Conservation (phyloP, 306 rosid species). For the Cicer judaicum region DNA sequence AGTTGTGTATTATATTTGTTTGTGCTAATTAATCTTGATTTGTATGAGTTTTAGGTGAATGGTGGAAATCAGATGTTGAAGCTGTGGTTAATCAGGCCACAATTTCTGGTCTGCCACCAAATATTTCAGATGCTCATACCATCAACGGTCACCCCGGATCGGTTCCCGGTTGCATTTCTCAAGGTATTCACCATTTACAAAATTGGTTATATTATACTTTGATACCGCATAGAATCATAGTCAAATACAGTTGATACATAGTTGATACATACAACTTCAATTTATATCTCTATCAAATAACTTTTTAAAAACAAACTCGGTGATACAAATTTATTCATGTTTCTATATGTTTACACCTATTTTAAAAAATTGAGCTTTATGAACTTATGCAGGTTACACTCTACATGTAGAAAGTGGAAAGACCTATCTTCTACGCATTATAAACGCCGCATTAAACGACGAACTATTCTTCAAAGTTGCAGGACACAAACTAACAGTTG, state of each 20-base stretch:
- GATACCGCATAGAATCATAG: not conserved
- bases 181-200: conserved; percentile 52
- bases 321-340: not conserved
- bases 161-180: conserved; percentile 61
- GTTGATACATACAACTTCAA: not conserved
- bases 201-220: not conserved
- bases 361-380: conserved; percentile 19
- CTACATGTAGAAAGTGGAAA: conserved; percentile 69
- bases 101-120: conserved; percentile 64
- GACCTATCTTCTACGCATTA: conserved; percentile 71
- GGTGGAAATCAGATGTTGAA: conserved; percentile 89
- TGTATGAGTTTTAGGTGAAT: conserved; percentile 56
- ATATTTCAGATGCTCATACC: conserved; percentile 75
- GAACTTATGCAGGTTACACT: conserved; percentile 60
- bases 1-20: conserved; percentile 6
- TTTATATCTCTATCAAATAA: not conserved
- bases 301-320: not conserved
- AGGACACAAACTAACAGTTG: conserved; percentile 59
- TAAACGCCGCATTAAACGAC: conserved; percentile 77
- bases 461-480: conserved; percentile 81
- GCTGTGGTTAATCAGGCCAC: conserved; percentile 59
- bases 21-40: conserved; percentile 17
- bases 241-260: not conserved
- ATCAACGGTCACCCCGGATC: conserved; percentile 73
- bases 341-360: not conserved